Base-by-base conservation (phyloP, 73 alveolate genomes). In the Uronychia setigera region DNA sequence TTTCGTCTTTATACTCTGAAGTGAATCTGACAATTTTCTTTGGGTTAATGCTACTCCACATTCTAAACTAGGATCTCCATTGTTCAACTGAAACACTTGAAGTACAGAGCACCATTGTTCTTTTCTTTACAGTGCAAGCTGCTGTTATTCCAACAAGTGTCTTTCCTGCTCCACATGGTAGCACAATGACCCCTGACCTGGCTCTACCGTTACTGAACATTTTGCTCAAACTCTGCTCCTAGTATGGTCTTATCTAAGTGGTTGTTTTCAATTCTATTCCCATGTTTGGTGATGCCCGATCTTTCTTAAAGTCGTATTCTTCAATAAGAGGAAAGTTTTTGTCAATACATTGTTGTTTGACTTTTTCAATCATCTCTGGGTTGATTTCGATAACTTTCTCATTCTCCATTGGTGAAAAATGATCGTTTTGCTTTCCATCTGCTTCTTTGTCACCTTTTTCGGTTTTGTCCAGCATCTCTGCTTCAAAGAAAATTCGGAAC, bases 161-260 rank as follows among this genome's bases (percentile, higher is more conserved):
- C 86, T 96, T 97, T 26, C 99, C 99, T 57, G 99, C 99, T 5
- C 99, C 99, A 86, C 99, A 98, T 1, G 99, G 99, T 32, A 98
- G 91, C 31, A 98, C 99, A 81, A 98, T 95, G 82, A 98, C 96
- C 29, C 99, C 99, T 9, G 98, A 92, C 81, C 99, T 79, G 27
- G 99, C 99, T 1, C 98, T 75, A 1, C 98, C 99, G 59, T 95
- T 95, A 59, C 93, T 87, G 85, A 97, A 97, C 99, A 96, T 96
- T 85, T 94, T 96, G 80, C 95, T 85, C 79, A 96, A 84, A 27
- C 97, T 96, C 90, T 96, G 93, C 91, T 97, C 99, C 87, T 98
- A 97, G 91, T 98, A 98, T 0, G 96, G 91, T 60, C 99, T 86
- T 0, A 97, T 84, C 75, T 95, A 88, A 1, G 97, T 92, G 59